Base-by-base conservation (phyloP, 2,329 filamentous ascomycete species). In the Pseudopyricularia cyperi region DNA sequence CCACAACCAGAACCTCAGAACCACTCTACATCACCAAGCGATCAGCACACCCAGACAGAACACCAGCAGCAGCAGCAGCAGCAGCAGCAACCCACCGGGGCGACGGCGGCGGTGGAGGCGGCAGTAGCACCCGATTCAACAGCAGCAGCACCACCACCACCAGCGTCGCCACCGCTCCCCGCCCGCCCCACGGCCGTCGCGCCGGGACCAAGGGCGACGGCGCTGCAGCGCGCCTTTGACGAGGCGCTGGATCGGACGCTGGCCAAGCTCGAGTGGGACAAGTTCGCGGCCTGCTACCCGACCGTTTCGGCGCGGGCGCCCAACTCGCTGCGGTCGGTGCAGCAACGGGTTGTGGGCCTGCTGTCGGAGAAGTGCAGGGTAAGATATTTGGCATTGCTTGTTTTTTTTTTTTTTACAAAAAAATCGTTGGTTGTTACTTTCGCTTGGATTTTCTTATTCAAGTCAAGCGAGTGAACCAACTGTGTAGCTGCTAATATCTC, bases 221-320 rank as follows among this genome's bases (percentile, higher is more conserved):
- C 75, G 46, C 72, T 83, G 53, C 71, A 74, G 51, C 67, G 73
- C 52, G 68, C 81, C 33, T 81, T 80, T 61, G 68, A 69, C 52
- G 65, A 69, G 53, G 72, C 73, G 28, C 71, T 83, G 24, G 57
- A 64, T 46, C 73, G 72, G 57, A 82, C 80, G 2, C 70, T 83
- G 32, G 67, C 63, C 57, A 74, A 76, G 60, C 69, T 83, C 52
- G 71, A 67, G 56, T 79, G 73, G 67, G 70, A 74, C 48, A 79
- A 78, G 62, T 76, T 83, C 58, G 73, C 74, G 2, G 68, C 73
- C 2, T 84, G 80, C 65, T 84, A 80, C 62, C 80, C 80, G 44
- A 79, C 75, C 19, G 69, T 82, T n/a, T 72, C 76, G 17, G 61
- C 65, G 37, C 66, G 70, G 55, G 72, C 77, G 19, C 75, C 75